Evolutionary conservation across 805 yeast genomes (phyloP).

Genomic region (Maudiozyma barnettii): DNA sequence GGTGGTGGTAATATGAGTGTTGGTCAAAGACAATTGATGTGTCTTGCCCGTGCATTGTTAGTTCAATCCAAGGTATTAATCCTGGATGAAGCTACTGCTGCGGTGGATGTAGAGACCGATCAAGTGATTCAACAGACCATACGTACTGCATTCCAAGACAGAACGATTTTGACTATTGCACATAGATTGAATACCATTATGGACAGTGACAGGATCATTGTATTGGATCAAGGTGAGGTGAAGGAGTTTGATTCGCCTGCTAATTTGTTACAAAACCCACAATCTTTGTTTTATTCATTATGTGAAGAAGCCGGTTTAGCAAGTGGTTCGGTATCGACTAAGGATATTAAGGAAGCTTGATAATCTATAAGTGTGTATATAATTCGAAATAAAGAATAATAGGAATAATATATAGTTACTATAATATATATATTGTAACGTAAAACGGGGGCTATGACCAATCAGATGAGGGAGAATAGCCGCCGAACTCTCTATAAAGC

Average conservation of each 20-base stretch:
- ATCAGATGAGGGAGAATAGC: no score
- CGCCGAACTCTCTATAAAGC: no score
- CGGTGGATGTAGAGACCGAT: constrained; percentile 82
- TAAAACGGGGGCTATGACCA: no score
- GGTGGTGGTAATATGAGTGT: constrained; percentile 66
- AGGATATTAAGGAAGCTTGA: no score
- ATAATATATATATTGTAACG: no score
- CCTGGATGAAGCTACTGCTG: constrained; percentile 82
- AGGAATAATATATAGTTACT: no score
- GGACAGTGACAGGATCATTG: constrained; percentile 71
- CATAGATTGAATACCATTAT: constrained; percentile 76
- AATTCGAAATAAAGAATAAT: no score
- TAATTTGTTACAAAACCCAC: constrained; percentile 52
- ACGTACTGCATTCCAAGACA: constrained; percentile 59
- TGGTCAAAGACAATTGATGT: constrained; percentile 74
- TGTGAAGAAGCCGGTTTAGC: constrained; percentile 71
- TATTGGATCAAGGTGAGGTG: constrained; percentile 64
- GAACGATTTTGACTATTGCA: constrained; percentile 78
- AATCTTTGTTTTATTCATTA: constrained; percentile 67
- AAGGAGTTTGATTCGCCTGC: constrained; percentile 70
- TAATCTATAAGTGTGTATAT: background rate
- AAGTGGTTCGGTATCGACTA: background rate
- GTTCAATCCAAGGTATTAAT: constrained; percentile 56
- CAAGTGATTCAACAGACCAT: constrained; percentile 69
- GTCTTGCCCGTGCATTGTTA: constrained; percentile 69